These are phyloP conservation scores for Monilinia aucupariae DNA, from an alignment of 2,329 filamentous ascomycete genomes.

Conservation along the genomic window DNA sequence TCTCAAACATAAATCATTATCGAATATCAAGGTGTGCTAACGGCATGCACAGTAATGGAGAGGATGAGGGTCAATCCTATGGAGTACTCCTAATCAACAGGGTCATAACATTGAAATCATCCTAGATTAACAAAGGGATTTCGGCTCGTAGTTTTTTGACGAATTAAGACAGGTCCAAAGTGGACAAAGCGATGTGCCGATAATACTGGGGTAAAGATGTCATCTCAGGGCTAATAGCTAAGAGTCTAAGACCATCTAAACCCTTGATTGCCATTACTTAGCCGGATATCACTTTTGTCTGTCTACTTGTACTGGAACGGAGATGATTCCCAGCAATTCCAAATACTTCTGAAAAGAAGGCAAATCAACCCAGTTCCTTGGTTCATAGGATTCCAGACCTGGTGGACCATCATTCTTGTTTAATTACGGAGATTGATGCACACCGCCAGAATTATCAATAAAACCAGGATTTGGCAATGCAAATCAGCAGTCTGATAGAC, in stretches of 20 bases:
- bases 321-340: not conserved
- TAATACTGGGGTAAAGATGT: slow-evolving; percentile 1
- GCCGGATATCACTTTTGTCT: not conserved
- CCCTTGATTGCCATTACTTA: not conserved
- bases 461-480: not conserved
- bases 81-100: not conserved
- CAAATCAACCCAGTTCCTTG: not conserved
- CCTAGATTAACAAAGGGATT: not conserved
- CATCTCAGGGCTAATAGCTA: not conserved
- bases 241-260: not conserved
- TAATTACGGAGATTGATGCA: slow-evolving; percentile 8
- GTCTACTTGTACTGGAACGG: not conserved
- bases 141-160: not conserved
- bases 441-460: slow-evolving; percentile 6
- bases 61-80: not conserved
- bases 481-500: not conserved
- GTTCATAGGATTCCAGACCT: slow-evolving; percentile 11
- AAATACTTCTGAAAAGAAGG: not conserved
- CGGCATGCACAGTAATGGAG: not conserved
- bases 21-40: not conserved
- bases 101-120: not conserved
- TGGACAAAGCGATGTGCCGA: not conserved
- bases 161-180: not conserved
- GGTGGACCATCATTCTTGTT: not conserved
- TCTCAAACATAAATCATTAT: not conserved